Evolutionary conservation across 257 asterid species (phyloP).

Genomic region (Anisodus acutangulus): DNA sequence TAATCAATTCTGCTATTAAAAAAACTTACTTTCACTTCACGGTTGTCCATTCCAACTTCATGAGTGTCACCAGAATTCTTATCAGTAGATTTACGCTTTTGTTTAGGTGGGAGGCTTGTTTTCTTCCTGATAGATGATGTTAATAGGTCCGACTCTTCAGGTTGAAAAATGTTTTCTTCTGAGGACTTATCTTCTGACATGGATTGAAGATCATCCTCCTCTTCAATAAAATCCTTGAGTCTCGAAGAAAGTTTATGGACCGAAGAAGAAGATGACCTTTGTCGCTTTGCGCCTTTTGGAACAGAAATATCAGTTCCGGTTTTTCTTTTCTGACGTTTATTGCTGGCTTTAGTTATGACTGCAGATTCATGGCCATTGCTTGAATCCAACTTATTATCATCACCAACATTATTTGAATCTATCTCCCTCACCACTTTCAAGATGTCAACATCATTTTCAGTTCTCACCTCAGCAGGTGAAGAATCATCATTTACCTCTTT

Average conservation of each 20-base stretch:
- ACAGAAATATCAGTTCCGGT: constrained; percentile 56
- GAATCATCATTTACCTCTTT: constrained; percentile 69
- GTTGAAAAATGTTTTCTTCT: constrained; percentile 51
- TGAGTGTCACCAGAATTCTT: constrained; percentile 47
- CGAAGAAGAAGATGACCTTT: constrained; percentile 68
- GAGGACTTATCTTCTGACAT: constrained; percentile 57
- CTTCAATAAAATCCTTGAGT: constrained; percentile 55
- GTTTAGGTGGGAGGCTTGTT: constrained; percentile 52
- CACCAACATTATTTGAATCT: constrained; percentile 61
- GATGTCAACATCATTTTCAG: constrained; percentile 70
- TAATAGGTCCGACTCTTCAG: constrained; percentile 59
- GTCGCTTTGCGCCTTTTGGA: constrained; percentile 61
- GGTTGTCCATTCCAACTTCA: constrained; percentile 40
- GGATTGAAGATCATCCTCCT: constrained; percentile 54
- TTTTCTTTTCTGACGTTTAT: constrained; percentile 66
- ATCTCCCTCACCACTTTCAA: constrained; percentile 87
- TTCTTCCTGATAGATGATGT: constrained; percentile 53
- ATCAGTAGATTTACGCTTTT: constrained; percentile 62
- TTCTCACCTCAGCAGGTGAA: constrained; percentile 48
- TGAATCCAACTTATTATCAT: constrained; percentile 62
- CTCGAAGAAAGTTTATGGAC: constrained; percentile 52
- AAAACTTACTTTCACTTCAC: constrained; percentile 63
- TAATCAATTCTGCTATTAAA: constrained; percentile 25
- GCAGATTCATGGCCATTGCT: constrained; percentile 67
- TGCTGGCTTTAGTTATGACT: constrained; percentile 45